A percentile compares a stretch with the other conserved stretches of the same genome.
Evolutionary conservation across 2,329 filamentous ascomycete genomes (phyloP).

Genomic region (Zymoseptoria tritici): DNA sequence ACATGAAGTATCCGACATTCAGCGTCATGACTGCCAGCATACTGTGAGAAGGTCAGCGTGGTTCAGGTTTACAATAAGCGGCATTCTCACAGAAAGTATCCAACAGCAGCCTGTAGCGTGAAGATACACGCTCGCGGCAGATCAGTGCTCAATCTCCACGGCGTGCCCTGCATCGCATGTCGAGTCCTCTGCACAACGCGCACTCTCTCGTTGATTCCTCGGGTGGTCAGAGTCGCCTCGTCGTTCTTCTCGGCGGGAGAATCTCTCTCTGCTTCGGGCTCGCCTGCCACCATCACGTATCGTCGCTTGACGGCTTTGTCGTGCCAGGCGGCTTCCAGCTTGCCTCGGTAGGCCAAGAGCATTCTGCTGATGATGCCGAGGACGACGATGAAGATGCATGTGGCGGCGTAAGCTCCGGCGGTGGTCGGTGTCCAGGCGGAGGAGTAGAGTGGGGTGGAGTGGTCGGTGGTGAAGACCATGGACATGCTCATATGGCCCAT

Average conservation of each 20-base stretch:
- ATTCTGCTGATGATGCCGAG: slow-evolving; percentile 63
- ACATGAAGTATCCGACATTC: slow-evolving; percentile 79
- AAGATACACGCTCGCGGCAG: slow-evolving; percentile 64
- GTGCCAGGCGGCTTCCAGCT: slow-evolving; percentile 59
- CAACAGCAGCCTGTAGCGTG: slow-evolving; percentile 65
- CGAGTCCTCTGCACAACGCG: slow-evolving; percentile 56
- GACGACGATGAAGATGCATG: slow-evolving; percentile 82
- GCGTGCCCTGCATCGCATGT: slow-evolving; percentile 45
- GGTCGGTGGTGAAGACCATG: slow-evolving; percentile 59
- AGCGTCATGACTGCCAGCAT: slow-evolving; percentile 91
- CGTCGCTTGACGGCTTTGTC: slow-evolving; percentile 65
- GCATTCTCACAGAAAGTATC: slow-evolving; percentile 72
- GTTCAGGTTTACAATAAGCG: not conserved
- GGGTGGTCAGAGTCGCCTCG: slow-evolving; percentile 59
- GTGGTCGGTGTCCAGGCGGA: slow-evolving; percentile 64
- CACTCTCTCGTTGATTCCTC: slow-evolving; percentile 75
- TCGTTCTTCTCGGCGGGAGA: slow-evolving; percentile 46
- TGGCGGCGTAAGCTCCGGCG: slow-evolving; percentile 70
- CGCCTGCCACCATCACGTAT: slow-evolving; percentile 67
- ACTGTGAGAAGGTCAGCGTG: slow-evolving; percentile 40
- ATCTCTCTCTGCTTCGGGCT: slow-evolving; percentile 41
- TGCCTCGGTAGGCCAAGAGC: slow-evolving; percentile 61
- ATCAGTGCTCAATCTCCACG: slow-evolving; percentile 78
- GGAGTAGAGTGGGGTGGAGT: slow-evolving; percentile 59
- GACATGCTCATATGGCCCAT: slow-evolving; percentile 35